Evolutionary conservation across 2,329 filamentous ascomycete species (phyloP).

Genomic region (Neofusicoccum kwambonambiense): DNA sequence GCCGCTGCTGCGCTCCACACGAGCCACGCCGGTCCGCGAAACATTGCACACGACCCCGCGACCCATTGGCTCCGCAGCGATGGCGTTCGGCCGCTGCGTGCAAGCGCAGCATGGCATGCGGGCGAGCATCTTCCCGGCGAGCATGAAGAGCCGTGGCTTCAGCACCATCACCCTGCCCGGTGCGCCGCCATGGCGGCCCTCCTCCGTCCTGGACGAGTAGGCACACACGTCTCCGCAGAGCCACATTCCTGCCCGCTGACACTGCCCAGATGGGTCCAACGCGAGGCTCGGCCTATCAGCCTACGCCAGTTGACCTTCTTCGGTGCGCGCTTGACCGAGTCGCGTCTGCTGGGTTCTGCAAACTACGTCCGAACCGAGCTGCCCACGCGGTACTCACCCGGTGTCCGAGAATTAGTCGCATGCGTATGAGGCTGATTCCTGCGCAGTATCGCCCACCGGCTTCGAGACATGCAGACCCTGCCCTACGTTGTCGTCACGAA

Average conservation of each 20-base stretch:
- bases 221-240: constrained; percentile 20
- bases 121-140: neutral
- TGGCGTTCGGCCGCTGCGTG: constrained; percentile 11
- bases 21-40: neutral
- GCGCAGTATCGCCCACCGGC: constrained; percentile 78
- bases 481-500: constrained; percentile 98
- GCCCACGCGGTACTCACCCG: constrained; percentile 64
- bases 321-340: constrained; percentile 86
- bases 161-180: constrained; percentile 12
- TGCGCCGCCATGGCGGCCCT: constrained; percentile 58
- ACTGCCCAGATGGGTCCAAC: constrained; percentile 76
- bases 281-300: constrained; percentile 91
- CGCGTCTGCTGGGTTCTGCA: constrained; percentile 84
- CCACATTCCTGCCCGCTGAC: constrained; percentile 19
- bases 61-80: neutral
- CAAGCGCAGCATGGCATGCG: neutral
- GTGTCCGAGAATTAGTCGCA: neutral
- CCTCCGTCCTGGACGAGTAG: constrained; percentile 60
- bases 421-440: neutral
- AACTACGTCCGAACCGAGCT: constrained; percentile 97
- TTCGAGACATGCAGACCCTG: constrained; percentile 94
- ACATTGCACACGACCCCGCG: constrained; percentile 1
- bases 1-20: neutral
- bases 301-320: constrained; percentile 96
- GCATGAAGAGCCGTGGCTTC: neutral